A percentile compares a stretch with the other conserved stretches of the same genome.
These are phyloP conservation scores for Pyricularia sp. DNA, from an alignment of 2,329 filamentous ascomycete species.

Conservation along the genomic window DNA sequence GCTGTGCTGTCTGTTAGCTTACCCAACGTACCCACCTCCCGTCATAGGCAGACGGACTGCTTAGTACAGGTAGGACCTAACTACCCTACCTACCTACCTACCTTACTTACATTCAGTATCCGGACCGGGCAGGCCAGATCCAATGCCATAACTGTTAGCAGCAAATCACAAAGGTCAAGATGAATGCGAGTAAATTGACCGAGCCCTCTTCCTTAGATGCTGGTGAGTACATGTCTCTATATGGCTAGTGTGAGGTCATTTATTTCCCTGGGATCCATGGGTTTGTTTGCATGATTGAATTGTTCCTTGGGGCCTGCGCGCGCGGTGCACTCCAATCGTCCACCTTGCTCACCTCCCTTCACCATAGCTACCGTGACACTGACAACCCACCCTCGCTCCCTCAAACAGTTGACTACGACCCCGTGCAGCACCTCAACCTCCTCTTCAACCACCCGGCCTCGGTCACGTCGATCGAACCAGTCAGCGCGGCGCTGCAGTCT, in stretches of 20 bases:
- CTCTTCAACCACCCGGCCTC: conserved; percentile 88
- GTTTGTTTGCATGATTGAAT: not conserved
- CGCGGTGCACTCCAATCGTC: not conserved
- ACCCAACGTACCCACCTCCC: not conserved
- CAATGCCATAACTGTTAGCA: not conserved
- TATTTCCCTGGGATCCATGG: not conserved
- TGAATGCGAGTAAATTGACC: conserved; percentile 9
- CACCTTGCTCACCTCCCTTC: not conserved
- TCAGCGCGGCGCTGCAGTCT: conserved; percentile 61
- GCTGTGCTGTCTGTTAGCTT: not conserved
- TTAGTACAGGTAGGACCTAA: not conserved
- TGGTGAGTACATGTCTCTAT: conserved; percentile 8
- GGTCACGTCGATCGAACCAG: conserved; percentile 64
- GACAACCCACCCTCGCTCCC: not conserved
- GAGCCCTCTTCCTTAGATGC: conserved; percentile 13
- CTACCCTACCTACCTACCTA: not conserved
- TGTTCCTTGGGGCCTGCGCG: not conserved
- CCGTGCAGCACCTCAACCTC: conserved; percentile 83
- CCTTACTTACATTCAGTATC: not conserved
- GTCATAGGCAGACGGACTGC: not conserved
- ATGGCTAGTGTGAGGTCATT: not conserved
- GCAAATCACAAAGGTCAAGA: conserved; percentile 4
- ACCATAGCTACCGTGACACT: not conserved
- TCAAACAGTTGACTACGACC: conserved; percentile 34
- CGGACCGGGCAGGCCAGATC: not conserved